A percentile compares a stretch with the other conserved stretches of the same genome.
Evolutionary conservation across 306 rosid species (phyloP).

Genomic region (Dryas drummondii): DNA sequence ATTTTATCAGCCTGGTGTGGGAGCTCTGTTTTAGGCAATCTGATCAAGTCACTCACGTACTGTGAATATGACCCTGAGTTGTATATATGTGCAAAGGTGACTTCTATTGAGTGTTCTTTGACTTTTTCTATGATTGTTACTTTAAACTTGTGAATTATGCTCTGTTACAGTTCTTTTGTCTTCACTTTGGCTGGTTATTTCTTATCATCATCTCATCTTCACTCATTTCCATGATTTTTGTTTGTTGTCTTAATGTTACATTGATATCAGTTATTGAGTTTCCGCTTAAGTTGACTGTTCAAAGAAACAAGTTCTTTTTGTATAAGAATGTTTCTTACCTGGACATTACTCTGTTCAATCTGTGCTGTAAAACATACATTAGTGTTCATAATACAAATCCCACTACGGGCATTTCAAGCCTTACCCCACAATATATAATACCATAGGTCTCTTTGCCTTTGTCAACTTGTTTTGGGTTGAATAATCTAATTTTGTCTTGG

Average conservation of each 20-base stretch:
- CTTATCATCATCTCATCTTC: background rate
- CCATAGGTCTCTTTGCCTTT: too few species aligned
- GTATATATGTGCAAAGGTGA: constrained; percentile 67
- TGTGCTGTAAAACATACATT: background rate
- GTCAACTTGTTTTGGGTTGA: too few species aligned
- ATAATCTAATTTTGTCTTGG: too few species aligned
- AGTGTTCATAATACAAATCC: background rate
- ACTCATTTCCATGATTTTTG: background rate
- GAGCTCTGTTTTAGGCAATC: constrained; percentile 56
- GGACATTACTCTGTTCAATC: background rate
- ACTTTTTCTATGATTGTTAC: background rate
- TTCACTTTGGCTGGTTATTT: background rate
- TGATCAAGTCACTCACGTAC: constrained; percentile 58
- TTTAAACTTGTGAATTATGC: background rate
- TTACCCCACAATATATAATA: too few species aligned
- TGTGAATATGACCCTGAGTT: constrained; percentile 46
- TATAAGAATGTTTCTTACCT: background rate
- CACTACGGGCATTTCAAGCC: too few species aligned
- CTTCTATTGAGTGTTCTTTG: background rate
- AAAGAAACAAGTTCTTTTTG: background rate
- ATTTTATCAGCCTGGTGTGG: constrained; percentile 61
- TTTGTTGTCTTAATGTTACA: background rate
- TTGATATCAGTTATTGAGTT: background rate
- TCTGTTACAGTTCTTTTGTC: background rate
- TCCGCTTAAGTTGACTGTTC: background rate